Base-by-base conservation (phyloP, 306 rosid species). In the Crataegus laevigata region DNA sequence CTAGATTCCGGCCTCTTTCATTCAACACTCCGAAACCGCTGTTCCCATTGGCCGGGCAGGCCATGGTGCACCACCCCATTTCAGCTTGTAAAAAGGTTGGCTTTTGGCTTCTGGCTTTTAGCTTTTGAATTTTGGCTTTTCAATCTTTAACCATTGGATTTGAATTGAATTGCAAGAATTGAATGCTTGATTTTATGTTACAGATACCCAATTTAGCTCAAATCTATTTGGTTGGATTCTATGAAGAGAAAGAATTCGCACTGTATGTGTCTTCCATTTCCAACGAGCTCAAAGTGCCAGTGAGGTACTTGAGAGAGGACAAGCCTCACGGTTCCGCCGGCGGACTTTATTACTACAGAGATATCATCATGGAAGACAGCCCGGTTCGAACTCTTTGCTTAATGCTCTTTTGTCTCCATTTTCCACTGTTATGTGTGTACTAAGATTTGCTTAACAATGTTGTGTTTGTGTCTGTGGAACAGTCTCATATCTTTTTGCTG, bases 251-350 rank as follows among this genome's bases (percentile, higher is more conserved):
- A n/a, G 99, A 94, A 22, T 94, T 92, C 3, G 88, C 97, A 26
- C 84, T 94, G 38, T 94, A 92, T 64, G 96, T 90, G 47, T 94
- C 99, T 75, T 92, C 99, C 10, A 87, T 94, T 78, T 94, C 99
- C 18, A 92, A 84, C 82, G 99, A 92, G 87, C 86, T 94, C 87
- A 90, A 83, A 83, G 84, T 94, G 22, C 99, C 99, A 64, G 96
- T 94, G 81, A 94, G 93, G 98, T 94, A 94, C 84, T 89, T 94
- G 88, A 94, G 85, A 81, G 99, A 94, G 85, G 99, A 94, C 72
- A 90, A 94, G 74, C 99, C 99, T 3, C 99, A 92, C 73, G 99
- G 97, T 67, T 94, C 97, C 6, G 97, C 99, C 1, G 97, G 97
- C 63, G 96, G 96, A 60, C 87, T 94, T 63, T 82, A 89, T 80